Percentiles rank a stretch among this genome's conserved stretches.
Evolutionary conservation across 2,329 filamentous ascomycete genomes (phyloP).

Genomic region (Trichoderma citrinoviride): DNA sequence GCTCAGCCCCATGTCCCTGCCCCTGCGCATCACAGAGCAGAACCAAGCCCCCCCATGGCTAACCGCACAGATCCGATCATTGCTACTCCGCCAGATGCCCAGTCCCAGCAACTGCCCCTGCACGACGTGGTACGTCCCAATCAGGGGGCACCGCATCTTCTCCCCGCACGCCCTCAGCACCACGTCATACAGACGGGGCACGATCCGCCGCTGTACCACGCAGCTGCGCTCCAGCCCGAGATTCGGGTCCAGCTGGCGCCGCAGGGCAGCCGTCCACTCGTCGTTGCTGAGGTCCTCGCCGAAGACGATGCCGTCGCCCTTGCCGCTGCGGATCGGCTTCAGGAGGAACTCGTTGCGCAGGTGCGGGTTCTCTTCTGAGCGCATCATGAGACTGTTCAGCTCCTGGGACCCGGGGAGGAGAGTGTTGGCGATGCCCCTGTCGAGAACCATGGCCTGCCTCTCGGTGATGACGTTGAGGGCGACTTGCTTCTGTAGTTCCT

Average conservation of each 20-base stretch:
- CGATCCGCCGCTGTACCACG: constrained; percentile 35
- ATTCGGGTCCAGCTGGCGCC: constrained; percentile 18
- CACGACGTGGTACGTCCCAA: constrained; percentile 36
- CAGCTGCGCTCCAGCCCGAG: constrained; percentile 22
- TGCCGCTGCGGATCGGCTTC: constrained; percentile 40
- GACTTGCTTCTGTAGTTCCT: constrained; percentile 35
- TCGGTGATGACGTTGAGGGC: constrained; percentile 29
- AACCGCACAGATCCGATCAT: constrained; percentile 34
- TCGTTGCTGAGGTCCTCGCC: constrained; percentile 35
- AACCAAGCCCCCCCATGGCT: constrained; percentile 36
- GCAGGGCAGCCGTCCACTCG: constrained; percentile 32
- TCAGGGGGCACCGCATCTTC: constrained; percentile 31
- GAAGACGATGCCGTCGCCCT: constrained; percentile 42
- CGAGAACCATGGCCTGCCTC: constrained; percentile 30
- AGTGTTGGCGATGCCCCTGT: constrained; percentile 36
- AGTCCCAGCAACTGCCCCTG: constrained; percentile 33
- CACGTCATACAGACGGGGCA: constrained; percentile 34
- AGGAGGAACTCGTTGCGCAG: constrained; percentile 35
- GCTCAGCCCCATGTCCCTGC: background rate
- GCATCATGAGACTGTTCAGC: constrained; percentile 26
- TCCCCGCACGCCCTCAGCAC: constrained; percentile 31
- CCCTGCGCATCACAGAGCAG: constrained; percentile 32
- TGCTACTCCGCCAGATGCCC: constrained; percentile 34
- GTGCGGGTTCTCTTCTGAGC: constrained; percentile 14
- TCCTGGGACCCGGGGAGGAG: constrained; percentile 33